Evolutionary conservation across 495 filamentous ascomycete genomes (phyloP), one percentile per base, ranked within the genome.

Genomic region (Penicillium salamii): DNA sequence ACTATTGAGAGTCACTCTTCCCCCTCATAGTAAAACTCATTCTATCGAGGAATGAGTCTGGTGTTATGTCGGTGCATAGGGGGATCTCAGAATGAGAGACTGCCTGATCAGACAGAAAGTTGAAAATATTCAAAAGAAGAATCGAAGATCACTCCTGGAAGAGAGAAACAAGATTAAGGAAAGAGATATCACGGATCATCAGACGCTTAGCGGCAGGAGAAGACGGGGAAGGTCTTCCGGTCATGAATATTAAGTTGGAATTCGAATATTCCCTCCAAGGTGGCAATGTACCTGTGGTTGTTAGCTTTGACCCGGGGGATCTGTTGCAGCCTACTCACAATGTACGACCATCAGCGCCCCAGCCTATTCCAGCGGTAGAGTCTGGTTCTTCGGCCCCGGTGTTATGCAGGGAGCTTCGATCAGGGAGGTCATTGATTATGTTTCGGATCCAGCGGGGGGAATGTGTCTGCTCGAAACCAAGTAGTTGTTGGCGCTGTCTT

Each of bases 221-320:
- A 69, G 26, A 75, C 75, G 20, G 87, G 85, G 57, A 83, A 87
- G 5, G 78, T 74, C 64, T 81, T 87, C 49, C 87, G 76, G 41
- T 80, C 78, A n/a, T 75, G 61, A 17, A 83, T 59, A 58, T 91
- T 86, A 46, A 90, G 71, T 18, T 76, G 75, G 52, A 83, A 87
- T 65, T 90, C 84, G 50, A 87, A 85, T 14, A 91, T 86, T 15
- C 88, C 88, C 41, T 86, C 77, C 44, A 87, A 76, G 3, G 86
- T 86, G n/a, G 78, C 88, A 56, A 88, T 75, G 54, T 84, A 90
- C 50, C 88, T 89, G 48, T 13, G 23, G 15, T 24, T 45, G 42
- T 43, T 21, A 68, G 44, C 23, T 48, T 31, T 19, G 21, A 23
- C 43, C 34, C 5, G 12, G 8, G 29, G 18, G 2, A 18, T 5